phyloP scores from a whole-genome alignment of 495 filamentous ascomycete genomes.

The Trichocladium uniseriatum region DNA sequence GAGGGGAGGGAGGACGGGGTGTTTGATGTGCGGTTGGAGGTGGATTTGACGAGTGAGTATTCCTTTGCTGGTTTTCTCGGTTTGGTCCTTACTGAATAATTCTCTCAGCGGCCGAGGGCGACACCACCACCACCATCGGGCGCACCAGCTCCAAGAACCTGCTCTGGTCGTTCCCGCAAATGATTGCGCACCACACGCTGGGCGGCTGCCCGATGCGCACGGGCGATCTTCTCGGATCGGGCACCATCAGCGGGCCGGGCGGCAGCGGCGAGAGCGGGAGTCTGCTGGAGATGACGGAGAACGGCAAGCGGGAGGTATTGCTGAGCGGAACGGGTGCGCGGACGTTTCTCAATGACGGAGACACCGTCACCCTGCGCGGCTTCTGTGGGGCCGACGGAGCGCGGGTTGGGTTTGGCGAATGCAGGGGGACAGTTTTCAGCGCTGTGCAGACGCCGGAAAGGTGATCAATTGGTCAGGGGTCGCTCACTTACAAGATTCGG shows the following conservation, averaged over 20 bases:
- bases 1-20: slow-evolving; percentile 53
- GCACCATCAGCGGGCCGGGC: slow-evolving; percentile 71
- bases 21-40: slow-evolving; percentile 66
- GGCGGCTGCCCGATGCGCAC: slow-evolving; percentile 74
- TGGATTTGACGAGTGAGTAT: slow-evolving; percentile 58
- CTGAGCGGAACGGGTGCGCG: slow-evolving; percentile 63
- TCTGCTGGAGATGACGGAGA: slow-evolving; percentile 68
- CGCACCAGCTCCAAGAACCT: slow-evolving; percentile 60
- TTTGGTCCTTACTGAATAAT: neutral
- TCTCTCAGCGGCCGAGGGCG: slow-evolving; percentile 46
- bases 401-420: slow-evolving; percentile 66
- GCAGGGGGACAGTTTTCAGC: slow-evolving; percentile 47
- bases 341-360: slow-evolving; percentile 76
- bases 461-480: no score
- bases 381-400: slow-evolving; percentile 47
- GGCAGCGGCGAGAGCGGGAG: slow-evolving; percentile 55
- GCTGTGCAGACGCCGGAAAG: slow-evolving; percentile 10
- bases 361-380: slow-evolving; percentile 64
- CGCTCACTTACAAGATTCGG: no score
- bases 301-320: slow-evolving; percentile 54
- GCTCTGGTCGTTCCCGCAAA: slow-evolving; percentile 87
- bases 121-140: slow-evolving; percentile 56
- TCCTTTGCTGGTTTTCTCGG: neutral
- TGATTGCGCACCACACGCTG: slow-evolving; percentile 85
- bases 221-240: slow-evolving; percentile 80